These are phyloP conservation scores for Alternaria viburni DNA, from an alignment of 2,329 filamentous ascomycete species.

Conservation along the genomic window DNA sequence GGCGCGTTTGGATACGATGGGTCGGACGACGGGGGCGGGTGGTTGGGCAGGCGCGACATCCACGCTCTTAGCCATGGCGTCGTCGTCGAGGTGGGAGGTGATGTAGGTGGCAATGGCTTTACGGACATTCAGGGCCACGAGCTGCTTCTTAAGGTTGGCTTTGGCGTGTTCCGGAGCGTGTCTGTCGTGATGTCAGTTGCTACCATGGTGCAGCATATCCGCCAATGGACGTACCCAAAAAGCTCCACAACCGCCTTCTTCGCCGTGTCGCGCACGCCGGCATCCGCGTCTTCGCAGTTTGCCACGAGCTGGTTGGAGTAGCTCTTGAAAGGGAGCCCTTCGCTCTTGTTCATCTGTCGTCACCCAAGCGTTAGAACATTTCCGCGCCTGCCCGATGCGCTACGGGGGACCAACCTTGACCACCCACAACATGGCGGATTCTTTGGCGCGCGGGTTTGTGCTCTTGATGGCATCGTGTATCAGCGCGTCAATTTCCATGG, in stretches of 20 bases:
- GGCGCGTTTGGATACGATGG: slow-evolving; percentile 41
- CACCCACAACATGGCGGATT: slow-evolving; percentile 84
- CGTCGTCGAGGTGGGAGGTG: slow-evolving; percentile 76
- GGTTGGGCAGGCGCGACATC: slow-evolving; percentile 28
- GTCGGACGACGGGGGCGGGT: slow-evolving; percentile 32
- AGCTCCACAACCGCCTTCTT: slow-evolving; percentile 85
- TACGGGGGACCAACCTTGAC: slow-evolving; percentile 63
- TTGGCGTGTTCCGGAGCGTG: slow-evolving; percentile 83
- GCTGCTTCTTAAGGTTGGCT: slow-evolving; percentile 84
- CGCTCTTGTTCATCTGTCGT: slow-evolving; percentile 76
- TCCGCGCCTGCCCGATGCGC: neutral
- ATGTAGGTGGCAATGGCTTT: slow-evolving; percentile 86
- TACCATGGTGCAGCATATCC: neutral
- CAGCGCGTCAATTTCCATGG: slow-evolving; percentile 77
- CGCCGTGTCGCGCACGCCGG: slow-evolving; percentile 82
- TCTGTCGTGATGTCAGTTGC: slow-evolving; percentile 52
- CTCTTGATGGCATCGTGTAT: slow-evolving; percentile 79
- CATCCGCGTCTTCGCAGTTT: slow-evolving; percentile 87
- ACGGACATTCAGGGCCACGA: slow-evolving; percentile 83
- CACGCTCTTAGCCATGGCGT: slow-evolving; percentile 50
- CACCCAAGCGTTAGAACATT: slow-evolving; percentile 18
- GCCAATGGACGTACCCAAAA: slow-evolving; percentile 67
- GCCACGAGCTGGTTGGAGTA: slow-evolving; percentile 86
- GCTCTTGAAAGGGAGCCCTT: slow-evolving; percentile 78
- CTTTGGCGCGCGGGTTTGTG: slow-evolving; percentile 84